Conservation (phyloP, 352 stramenopile genomes). For the Pythium utonaiense region DNA sequence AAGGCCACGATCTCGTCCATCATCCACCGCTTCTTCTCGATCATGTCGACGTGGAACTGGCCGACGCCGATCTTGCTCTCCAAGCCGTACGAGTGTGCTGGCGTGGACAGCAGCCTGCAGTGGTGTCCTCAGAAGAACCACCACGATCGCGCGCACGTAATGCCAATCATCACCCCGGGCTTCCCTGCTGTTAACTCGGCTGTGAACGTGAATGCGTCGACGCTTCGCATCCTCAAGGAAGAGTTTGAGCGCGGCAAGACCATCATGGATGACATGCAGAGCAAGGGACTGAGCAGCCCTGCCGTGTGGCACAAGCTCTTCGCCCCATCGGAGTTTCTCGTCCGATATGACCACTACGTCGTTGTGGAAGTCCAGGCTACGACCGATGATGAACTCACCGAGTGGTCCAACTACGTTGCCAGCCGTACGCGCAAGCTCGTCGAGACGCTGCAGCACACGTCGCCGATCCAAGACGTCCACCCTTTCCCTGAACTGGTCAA, state of each 20-base stretch:
- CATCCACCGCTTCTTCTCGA: conserved; percentile 78
- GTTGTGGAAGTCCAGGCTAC: conserved; percentile 52
- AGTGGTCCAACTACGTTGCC: conserved; percentile 76
- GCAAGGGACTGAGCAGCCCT: conserved; percentile 57
- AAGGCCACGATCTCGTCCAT: conserved; percentile 65
- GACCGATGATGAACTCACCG: conserved; percentile 53
- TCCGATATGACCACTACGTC: conserved; percentile 84
- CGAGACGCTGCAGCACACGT: conserved; percentile 71
- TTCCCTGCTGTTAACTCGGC: conserved; percentile 83
- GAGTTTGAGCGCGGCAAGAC: conserved; percentile 70
- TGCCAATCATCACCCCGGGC: conserved; percentile 86
- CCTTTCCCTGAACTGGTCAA: conserved; percentile 65
- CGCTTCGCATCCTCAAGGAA: conserved; percentile 64
- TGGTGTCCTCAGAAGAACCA: conserved; percentile 75
- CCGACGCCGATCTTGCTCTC: conserved; percentile 74
- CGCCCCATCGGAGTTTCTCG: conserved; percentile 64
- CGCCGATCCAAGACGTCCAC: conserved; percentile 58
- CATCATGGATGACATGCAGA: conserved; percentile 73
- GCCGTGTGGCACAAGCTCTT: conserved; percentile 78
- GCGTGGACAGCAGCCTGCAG: conserved; percentile 37
- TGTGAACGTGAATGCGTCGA: conserved; percentile 81
- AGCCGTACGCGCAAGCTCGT: conserved; percentile 84
- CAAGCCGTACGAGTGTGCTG: conserved; percentile 46
- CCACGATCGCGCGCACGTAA: conserved; percentile 75
- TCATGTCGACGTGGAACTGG: conserved; percentile 78